Base-by-base conservation (phyloP, 176 grass and related monocot genomes). In the Guadua angustifolia region DNA sequence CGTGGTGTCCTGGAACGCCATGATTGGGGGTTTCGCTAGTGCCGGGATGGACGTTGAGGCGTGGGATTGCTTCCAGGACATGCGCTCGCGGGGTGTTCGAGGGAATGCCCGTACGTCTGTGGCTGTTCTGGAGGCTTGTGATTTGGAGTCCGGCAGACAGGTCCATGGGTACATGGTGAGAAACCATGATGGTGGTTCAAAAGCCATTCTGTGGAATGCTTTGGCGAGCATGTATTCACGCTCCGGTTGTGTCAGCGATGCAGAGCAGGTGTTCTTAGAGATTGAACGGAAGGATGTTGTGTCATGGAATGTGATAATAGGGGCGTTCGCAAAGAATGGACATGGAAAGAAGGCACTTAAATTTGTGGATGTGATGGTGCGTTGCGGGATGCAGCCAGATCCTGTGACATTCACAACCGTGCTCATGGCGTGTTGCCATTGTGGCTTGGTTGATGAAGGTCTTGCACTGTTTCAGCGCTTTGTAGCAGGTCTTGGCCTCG, bases 281-380 rank as follows among this genome's bases (percentile, higher is more conserved):
- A 90, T 88, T 44, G 68, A 84, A 22, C 10, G 3, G 18, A 86
- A 88, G 82, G 91, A 97, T 56, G 73, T 87, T 0, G 83, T 89
- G 11, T 93, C 91, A 21, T 93, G 91, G 91, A 97, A 97, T 60
- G 87, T 90, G 26, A 87, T 97, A 78, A 92, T 97, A 0, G 79
- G 85, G 6, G 82, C 89, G 1, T 90, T 78, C 75, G 94, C 88
- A 1, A 84, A 86, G 0, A 88, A 94, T 33, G 94, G 91, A 42
- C 64, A 79, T 66, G 91, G 91, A 36, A 9, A 46, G 18, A 71
- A 85, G 82, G 91, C 91, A n/a, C 61, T 94, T 26, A 71, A 71
- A 21, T 71, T 88, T n/a, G 87, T 91, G 75, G 64, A 74, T 46
- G 44, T 7, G 22, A 92, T 97, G 94, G 32, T 33, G 12, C 32